These are phyloP conservation scores for Trametes meyenii DNA, from an alignment of 768 basidiomycete species.

Conservation along the genomic window DNA sequence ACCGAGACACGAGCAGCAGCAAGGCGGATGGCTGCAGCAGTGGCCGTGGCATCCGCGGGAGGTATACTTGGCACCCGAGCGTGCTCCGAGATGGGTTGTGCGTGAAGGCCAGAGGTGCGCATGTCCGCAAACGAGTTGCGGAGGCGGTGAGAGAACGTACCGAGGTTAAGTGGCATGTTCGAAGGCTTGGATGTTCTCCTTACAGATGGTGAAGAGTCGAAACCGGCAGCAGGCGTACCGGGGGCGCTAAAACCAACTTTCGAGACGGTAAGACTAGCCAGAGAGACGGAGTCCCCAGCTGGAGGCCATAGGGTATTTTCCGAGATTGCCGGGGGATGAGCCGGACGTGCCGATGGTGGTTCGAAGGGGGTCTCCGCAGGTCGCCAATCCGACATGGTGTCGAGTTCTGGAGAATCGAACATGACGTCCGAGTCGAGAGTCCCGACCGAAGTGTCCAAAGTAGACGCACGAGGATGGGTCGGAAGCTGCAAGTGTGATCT, in stretches of 20 bases:
- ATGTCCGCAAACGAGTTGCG: constrained; percentile 51
- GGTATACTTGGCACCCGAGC: constrained; percentile 24
- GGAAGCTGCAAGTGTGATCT: constrained; percentile 35
- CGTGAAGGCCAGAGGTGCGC: constrained; percentile 36
- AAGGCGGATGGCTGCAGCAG: constrained; percentile 83
- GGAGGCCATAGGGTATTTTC: neutral
- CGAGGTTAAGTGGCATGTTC: constrained; percentile 26
- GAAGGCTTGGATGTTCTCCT: constrained; percentile 6
- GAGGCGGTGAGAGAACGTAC: constrained; percentile 40
- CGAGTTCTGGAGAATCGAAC: constrained; percentile 17
- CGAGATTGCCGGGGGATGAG: neutral
- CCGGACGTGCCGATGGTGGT: neutral
- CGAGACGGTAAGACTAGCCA: neutral
- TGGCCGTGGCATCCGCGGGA: constrained; percentile 59
- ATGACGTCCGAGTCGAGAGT: constrained; percentile 1
- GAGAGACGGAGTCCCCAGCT: neutral
- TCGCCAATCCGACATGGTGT: constrained; percentile 13
- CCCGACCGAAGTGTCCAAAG: constrained; percentile 11
- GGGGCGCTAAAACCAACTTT: neutral
- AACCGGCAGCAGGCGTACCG: neutral
- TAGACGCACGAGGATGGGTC: constrained; percentile 18
- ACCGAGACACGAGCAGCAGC: constrained; percentile 84
- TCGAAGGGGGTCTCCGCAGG: constrained; percentile 20
- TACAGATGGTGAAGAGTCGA: neutral
- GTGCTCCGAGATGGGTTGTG: neutral